Evolutionary conservation across 352 stramenopile genomes (phyloP), one percentile per base, ranked within the genome.

Genomic region (Globisporangium spinosum): DNA sequence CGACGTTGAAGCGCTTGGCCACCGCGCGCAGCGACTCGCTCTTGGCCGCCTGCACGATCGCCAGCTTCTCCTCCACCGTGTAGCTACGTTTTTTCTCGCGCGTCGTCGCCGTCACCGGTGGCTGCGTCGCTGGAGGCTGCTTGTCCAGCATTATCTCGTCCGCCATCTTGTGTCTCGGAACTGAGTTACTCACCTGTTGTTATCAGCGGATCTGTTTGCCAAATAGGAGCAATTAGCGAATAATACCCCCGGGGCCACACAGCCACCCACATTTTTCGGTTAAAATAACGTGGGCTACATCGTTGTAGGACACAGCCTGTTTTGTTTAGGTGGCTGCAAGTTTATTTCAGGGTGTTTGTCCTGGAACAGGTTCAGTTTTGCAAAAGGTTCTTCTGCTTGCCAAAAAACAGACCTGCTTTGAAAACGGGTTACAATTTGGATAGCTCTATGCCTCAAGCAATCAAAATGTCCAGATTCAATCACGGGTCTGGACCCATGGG

Each of bases 31-130:
- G 70, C 47, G 81, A 90, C 62, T 82, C 73, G 60, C 59, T 72
- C 63, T 86, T 86, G 34, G 77, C 74, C 0, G 79, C 81, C 56
- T 80, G 77, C 49, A 91, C 81, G 61, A 88, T 84, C 61, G 73
- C 74, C 47, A 90, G 77, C 70, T 90, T 90, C 72, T 91, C 80
- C 57, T 88, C 77, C 25, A 89, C 83, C 2, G 83, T 90, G 67
- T 88, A 91, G 78, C 83, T 90, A 65, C 83, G 83, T 71, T 91
- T 91, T 78, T 89, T 89, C 58, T 83, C 54, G 25, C 53, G 35
- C 32, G 32, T 34, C 23, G 51, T 23, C 32, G 32, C 22, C 23
- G 49, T 22, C 58, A 2, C 29, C 29, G 29, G 29, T 32, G 29
- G 29, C 29, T 43, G 7, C 4, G 58, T 1, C 23, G 58, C 15